phyloP scores from a whole-genome alignment of 1,284 basidiomycete genomes.

The Afroboletus lepidellus region DNA sequence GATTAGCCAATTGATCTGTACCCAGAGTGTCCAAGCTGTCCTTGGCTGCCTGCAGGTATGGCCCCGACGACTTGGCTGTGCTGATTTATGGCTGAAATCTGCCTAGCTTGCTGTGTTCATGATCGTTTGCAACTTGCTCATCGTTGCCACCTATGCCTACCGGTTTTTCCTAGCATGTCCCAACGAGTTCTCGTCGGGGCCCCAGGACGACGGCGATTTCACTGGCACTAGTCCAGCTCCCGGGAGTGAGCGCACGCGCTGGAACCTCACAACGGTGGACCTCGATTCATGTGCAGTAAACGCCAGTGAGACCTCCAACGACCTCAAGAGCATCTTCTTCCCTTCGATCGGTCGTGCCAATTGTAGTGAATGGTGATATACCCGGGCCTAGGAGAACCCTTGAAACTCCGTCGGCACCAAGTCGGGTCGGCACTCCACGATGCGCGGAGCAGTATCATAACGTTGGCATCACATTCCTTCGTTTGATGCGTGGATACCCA shows the following conservation, averaged over 20 bases:
- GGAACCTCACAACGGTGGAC: conserved; percentile 10
- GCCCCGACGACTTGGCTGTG: too few species aligned
- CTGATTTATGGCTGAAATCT: not conserved
- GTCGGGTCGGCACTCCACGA: not conserved
- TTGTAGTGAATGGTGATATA: not conserved
- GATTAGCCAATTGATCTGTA: not conserved
- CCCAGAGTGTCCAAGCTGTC: not conserved
- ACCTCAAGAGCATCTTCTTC: not conserved
- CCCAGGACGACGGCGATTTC: conserved; percentile 3
- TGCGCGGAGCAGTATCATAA: not conserved
- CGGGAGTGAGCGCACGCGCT: not conserved
- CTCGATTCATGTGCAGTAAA: not conserved
- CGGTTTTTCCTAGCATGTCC: conserved; percentile 1
- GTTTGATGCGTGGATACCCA: not conserved
- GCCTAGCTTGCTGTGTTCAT: conserved; percentile 5
- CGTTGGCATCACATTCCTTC: not conserved
- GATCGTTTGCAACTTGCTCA: conserved; percentile 21
- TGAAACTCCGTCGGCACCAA: not conserved
- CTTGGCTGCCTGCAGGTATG: conserved; percentile 9
- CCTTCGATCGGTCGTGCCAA: not conserved
- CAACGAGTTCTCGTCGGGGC: not conserved
- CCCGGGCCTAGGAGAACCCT: not conserved
- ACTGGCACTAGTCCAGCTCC: conserved; percentile 2
- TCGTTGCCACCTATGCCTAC: conserved; percentile 16
- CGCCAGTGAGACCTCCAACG: not conserved